These are phyloP conservation scores for Sordariomycetes sp. DNA, from an alignment of 2,329 filamentous ascomycete genomes.

Conservation along the genomic window DNA sequence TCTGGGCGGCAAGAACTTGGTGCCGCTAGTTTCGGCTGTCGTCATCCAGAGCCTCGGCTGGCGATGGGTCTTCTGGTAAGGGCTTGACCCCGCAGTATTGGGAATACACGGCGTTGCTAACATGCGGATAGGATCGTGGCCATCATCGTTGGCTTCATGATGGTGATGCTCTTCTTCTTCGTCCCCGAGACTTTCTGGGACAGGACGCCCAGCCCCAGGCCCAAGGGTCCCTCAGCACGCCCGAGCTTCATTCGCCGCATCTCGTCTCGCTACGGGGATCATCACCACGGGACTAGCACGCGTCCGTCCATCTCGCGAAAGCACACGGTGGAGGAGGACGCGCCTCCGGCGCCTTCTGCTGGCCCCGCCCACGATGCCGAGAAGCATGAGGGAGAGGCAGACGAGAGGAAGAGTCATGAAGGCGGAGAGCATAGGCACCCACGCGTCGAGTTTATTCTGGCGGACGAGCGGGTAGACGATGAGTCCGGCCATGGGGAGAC, in stretches of 20 bases:
- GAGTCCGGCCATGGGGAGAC: neutral
- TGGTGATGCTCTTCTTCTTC: conserved; percentile 69
- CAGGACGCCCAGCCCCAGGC: conserved; percentile 45
- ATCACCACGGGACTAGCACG: neutral
- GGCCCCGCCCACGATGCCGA: neutral
- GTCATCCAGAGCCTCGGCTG: conserved; percentile 68
- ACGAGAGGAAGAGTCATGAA: neutral
- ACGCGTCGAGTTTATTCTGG: neutral
- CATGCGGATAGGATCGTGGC: conserved; percentile 54
- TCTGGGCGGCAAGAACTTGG: conserved; percentile 80
- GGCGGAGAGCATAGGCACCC: neutral
- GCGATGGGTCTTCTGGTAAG: conserved; percentile 83
- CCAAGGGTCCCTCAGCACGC: conserved; percentile 22
- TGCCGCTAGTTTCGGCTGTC: conserved; percentile 75
- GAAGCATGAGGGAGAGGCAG: neutral
- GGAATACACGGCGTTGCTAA: conserved; percentile 7
- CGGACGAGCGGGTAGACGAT: neutral
- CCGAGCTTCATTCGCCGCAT: conserved; percentile 32
- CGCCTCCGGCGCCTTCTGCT: neutral
- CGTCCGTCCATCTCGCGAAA: conserved; percentile 4
- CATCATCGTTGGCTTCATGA: conserved; percentile 61
- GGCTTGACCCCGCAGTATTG: conserved; percentile 5
- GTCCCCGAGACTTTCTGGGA: conserved; percentile 97
- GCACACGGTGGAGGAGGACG: neutral
- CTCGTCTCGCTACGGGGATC: conserved; percentile 25